phyloP scores from a whole-genome alignment of 2,329 filamentous ascomycete genomes.

The Sphaerostilbella broomeana region DNA sequence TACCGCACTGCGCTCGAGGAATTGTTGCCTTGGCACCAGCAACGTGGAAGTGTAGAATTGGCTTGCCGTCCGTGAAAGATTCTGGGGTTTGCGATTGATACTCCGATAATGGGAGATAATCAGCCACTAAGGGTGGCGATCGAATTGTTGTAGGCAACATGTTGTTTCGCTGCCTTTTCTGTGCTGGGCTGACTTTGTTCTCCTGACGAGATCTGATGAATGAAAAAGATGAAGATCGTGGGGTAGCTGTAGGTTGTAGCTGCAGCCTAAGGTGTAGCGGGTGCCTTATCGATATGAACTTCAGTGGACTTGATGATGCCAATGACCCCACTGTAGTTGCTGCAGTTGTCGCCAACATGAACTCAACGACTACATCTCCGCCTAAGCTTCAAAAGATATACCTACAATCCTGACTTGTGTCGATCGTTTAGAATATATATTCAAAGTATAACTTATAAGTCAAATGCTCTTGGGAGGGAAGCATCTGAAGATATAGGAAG shows the following conservation, averaged over 20 bases:
- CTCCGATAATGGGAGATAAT: slow-evolving; percentile 59
- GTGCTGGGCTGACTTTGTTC: not conserved
- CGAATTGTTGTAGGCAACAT: slow-evolving; percentile 50
- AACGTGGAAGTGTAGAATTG: slow-evolving; percentile 61
- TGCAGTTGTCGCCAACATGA: too few relatives aligned
- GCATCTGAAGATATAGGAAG: too few relatives aligned
- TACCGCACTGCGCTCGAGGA: slow-evolving; percentile 45
- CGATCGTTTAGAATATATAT: too few relatives aligned
- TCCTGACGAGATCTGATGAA: not conserved
- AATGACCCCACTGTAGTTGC: too few relatives aligned
- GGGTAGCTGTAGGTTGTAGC: slow-evolving; percentile 11
- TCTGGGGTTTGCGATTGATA: slow-evolving; percentile 67
- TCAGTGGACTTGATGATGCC: slow-evolving; percentile 12
- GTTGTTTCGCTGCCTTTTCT: too few relatives aligned
- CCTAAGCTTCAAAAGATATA: too few relatives aligned
- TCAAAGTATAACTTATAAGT: too few relatives aligned
- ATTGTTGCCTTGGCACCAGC: slow-evolving; percentile 52
- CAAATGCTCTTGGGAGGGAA: too few relatives aligned
- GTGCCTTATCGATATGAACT: slow-evolving; percentile 12
- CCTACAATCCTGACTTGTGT: too few relatives aligned
- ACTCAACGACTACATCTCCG: too few relatives aligned
- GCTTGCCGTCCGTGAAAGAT: slow-evolving; percentile 64
- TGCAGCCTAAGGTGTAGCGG: too few relatives aligned
- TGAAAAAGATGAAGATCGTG: slow-evolving; percentile 9
- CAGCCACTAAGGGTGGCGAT: slow-evolving; percentile 46